Conservation (phyloP, 129 eudicot genomes). For the Sambucus nigra region DNA sequence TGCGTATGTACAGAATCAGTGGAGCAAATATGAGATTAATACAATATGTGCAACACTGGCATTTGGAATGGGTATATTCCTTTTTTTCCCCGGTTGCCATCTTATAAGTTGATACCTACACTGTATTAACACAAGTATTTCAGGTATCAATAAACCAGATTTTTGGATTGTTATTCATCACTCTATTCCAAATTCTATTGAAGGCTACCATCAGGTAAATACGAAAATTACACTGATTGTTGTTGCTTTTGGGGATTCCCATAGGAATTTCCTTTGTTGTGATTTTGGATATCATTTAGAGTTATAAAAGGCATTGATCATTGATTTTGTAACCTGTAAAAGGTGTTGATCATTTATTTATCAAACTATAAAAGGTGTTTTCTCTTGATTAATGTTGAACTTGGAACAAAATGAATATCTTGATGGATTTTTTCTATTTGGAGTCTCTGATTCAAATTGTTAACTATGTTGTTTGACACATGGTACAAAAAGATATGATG, state of each 20-base stretch:
- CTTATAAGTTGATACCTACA: constrained; percentile 17
- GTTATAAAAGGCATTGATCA: no score
- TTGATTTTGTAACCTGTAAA: no score
- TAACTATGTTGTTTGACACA: no score
- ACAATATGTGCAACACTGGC: constrained; percentile 98
- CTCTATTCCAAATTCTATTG: constrained; percentile 94
- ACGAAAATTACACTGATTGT: not conserved
- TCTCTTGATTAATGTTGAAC: no score
- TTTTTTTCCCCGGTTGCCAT: constrained; percentile 5
- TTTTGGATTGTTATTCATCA: constrained; percentile 98
- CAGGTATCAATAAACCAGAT: constrained; percentile 98
- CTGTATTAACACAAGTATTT: constrained; percentile 19
- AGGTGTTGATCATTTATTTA: no score
- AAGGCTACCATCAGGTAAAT: constrained; percentile 95
- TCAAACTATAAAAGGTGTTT: no score
- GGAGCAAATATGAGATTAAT: constrained; percentile 96
- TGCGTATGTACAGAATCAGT: constrained; percentile 63
- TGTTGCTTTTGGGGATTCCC: constrained; percentile 4
- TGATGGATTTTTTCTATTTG: no score
- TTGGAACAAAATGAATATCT: no score
- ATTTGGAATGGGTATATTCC: constrained; percentile 89
- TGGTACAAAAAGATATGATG: no score
- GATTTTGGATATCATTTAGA: no score
- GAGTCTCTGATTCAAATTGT: no score
- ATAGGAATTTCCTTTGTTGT: no score